Percentiles rank a stretch among this genome's conserved stretches.
phyloP scores from a whole-genome alignment of 1,284 basidiomycete genomes.

The Cerrena zonata region DNA sequence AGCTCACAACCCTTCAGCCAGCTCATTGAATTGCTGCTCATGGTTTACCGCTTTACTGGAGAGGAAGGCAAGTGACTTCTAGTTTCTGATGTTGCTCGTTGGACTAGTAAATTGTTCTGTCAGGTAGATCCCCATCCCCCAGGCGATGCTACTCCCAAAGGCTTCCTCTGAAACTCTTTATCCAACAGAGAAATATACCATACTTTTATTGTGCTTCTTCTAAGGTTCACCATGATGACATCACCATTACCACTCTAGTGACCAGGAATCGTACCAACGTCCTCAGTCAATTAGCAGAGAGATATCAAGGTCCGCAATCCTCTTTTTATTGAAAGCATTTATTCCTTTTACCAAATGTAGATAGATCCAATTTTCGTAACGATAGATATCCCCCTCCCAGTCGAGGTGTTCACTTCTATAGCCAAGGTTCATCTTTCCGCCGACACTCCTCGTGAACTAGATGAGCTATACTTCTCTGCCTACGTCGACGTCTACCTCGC shows the following conservation, averaged over 20 bases:
- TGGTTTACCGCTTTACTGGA: too few relatives aligned
- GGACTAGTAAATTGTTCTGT: too few relatives aligned
- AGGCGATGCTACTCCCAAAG: slow-evolving; percentile 57
- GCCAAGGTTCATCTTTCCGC: slow-evolving; percentile 24
- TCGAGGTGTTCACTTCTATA: slow-evolving; percentile 21
- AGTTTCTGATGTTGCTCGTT: too few relatives aligned
- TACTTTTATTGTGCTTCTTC: slow-evolving; percentile 69
- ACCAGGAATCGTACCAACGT: slow-evolving; percentile 74
- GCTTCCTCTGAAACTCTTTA: slow-evolving; percentile 62
- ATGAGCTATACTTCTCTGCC: slow-evolving; percentile 61
- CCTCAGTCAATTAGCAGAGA: slow-evolving; percentile 61
- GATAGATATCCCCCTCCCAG: slow-evolving; percentile 53
- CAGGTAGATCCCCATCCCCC: too few relatives aligned
- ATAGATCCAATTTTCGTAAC: slow-evolving; percentile 78
- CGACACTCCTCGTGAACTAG: slow-evolving; percentile 50
- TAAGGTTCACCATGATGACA: slow-evolving; percentile 51
- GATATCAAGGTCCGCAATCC: slow-evolving; percentile 55
- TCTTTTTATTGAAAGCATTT: neutral
- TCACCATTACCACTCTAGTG: slow-evolving; percentile 79
- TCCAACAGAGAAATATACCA: slow-evolving; percentile 69
- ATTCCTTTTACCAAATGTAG: neutral
- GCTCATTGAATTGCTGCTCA: too few relatives aligned
- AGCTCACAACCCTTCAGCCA: too few relatives aligned
- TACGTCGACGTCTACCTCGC: slow-evolving; percentile 85
- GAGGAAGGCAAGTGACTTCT: too few relatives aligned